Percentiles rank a stretch among this genome's conserved stretches.
phyloP scores from a whole-genome alignment of 768 basidiomycete genomes.

The Phylloporus sp. region DNA sequence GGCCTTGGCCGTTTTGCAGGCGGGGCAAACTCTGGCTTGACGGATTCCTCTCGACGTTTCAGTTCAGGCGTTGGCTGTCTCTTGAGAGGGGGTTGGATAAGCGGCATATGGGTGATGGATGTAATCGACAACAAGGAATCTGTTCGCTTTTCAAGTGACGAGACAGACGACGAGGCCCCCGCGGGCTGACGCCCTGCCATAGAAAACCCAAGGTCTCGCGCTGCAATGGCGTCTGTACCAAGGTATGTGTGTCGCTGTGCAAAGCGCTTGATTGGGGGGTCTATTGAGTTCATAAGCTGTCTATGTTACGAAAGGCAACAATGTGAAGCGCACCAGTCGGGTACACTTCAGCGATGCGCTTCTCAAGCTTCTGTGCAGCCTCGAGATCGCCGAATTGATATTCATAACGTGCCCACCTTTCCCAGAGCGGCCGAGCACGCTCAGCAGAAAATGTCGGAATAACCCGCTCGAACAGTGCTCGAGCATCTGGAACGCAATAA shows the following conservation, averaged over 20 bases:
- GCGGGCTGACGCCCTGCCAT: slow-evolving; percentile 34
- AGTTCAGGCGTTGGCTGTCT: slow-evolving; percentile 34
- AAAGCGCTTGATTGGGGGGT: slow-evolving; percentile 86
- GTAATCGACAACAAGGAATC: slow-evolving; percentile 35
- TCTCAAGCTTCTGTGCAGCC: slow-evolving; percentile 84
- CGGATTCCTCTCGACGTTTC: slow-evolving; percentile 42
- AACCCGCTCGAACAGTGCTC: slow-evolving; percentile 90
- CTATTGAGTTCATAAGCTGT: slow-evolving; percentile 38
- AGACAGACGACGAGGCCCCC: slow-evolving; percentile 17
- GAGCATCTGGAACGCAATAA: slow-evolving; percentile 62
- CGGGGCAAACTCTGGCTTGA: slow-evolving; percentile 36
- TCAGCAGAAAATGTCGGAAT: slow-evolving; percentile 75
- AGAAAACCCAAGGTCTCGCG: slow-evolving; percentile 82
- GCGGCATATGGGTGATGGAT: slow-evolving; percentile 25
- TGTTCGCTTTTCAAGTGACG: slow-evolving; percentile 32
- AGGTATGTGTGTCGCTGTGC: slow-evolving; percentile 74
- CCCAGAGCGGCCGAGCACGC: slow-evolving; percentile 85
- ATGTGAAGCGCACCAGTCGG: slow-evolving; percentile 58
- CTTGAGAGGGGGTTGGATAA: slow-evolving; percentile 21
- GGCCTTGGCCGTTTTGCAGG: slow-evolving; percentile 44
- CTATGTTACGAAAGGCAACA: neutral
- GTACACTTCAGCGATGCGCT: slow-evolving; percentile 83
- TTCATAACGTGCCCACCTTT: slow-evolving; percentile 93
- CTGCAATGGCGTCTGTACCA: slow-evolving; percentile 83
- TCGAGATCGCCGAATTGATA: slow-evolving; percentile 93